These are phyloP conservation scores for Lentinula detonsa DNA, from an alignment of 768 basidiomycete genomes.

Conservation along the genomic window DNA sequence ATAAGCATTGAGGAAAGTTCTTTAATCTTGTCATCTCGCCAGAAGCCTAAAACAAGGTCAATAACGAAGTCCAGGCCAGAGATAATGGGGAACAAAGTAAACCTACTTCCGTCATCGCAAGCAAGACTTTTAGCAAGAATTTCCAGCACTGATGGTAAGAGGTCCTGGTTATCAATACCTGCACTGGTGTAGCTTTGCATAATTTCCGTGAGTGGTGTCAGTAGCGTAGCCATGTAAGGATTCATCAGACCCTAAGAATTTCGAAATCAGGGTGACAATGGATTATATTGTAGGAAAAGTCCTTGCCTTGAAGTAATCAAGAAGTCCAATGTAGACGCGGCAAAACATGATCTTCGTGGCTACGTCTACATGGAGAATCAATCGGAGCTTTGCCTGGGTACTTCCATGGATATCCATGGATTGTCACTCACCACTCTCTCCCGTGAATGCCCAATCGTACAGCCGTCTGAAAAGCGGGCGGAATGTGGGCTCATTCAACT, in stretches of 20 bases:
- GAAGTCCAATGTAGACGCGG: slow-evolving; percentile 61
- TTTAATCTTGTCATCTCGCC: slow-evolving; percentile 78
- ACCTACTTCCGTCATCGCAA: slow-evolving; percentile 77
- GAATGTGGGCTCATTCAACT: slow-evolving; percentile 90
- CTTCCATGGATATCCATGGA: neutral
- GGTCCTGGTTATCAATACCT: slow-evolving; percentile 24
- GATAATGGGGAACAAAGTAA: neutral
- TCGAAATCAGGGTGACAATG: neutral
- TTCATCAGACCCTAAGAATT: slow-evolving; percentile 69
- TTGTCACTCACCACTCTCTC: slow-evolving; percentile 33
- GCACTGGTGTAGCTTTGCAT: slow-evolving; percentile 44
- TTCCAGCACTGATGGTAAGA: slow-evolving; percentile 62
- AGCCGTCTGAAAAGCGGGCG: slow-evolving; percentile 84
- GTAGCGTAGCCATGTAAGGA: slow-evolving; percentile 80
- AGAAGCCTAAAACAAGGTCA: slow-evolving; percentile 54
- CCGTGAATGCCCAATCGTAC: slow-evolving; percentile 91
- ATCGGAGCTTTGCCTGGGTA: neutral
- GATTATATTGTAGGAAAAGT: neutral
- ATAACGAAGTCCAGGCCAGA: neutral
- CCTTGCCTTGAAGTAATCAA: slow-evolving; percentile 85
- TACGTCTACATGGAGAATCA: slow-evolving; percentile 20
- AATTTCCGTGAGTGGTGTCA: slow-evolving; percentile 59
- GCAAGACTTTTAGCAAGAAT: slow-evolving; percentile 65
- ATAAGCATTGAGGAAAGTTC: slow-evolving; percentile 55
- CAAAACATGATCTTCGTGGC: slow-evolving; percentile 68